phyloP scores from a whole-genome alignment of 2,329 filamentous ascomycete genomes.

The Fusarium lateritium region DNA sequence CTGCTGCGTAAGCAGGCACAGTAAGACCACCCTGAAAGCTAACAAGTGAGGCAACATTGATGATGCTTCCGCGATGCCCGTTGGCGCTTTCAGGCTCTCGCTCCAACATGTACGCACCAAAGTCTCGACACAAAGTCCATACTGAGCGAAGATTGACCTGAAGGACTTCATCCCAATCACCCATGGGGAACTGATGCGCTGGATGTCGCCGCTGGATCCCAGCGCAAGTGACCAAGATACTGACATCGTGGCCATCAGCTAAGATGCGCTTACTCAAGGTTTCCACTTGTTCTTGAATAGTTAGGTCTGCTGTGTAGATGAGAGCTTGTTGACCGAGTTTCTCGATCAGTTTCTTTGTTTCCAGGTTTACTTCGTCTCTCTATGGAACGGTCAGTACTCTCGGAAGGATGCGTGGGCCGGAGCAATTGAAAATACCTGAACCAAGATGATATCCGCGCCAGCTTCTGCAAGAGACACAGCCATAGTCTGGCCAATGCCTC shows the following conservation, averaged over 20 bases:
- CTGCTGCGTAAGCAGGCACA: slow-evolving; percentile 88
- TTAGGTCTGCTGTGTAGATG: slow-evolving; percentile 80
- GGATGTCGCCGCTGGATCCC: slow-evolving; percentile 87
- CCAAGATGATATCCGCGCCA: slow-evolving; percentile 69
- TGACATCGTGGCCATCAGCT: slow-evolving; percentile 73
- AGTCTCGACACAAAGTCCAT: slow-evolving; percentile 82
- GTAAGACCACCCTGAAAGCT: slow-evolving; percentile 90
- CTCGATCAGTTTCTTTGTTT: slow-evolving; percentile 73
- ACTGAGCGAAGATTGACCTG: slow-evolving; percentile 89
- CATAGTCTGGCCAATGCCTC: slow-evolving; percentile 70
- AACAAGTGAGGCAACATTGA: slow-evolving; percentile 87
- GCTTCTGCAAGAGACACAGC: slow-evolving; percentile 72
- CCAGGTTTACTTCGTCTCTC: slow-evolving; percentile 59
- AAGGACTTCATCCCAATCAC: slow-evolving; percentile 81
- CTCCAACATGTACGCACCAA: slow-evolving; percentile 82
- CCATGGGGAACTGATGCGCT: slow-evolving; percentile 80
- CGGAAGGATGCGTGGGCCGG: neutral
- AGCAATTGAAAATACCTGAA: slow-evolving; percentile 60
- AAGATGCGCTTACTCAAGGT: slow-evolving; percentile 71
- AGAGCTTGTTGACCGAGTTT: slow-evolving; percentile 74
- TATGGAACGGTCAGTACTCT: neutral
- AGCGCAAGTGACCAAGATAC: slow-evolving; percentile 87
- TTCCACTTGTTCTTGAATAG: slow-evolving; percentile 70
- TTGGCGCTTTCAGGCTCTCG: slow-evolving; percentile 63
- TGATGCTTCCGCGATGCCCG: slow-evolving; percentile 77